Conservation (phyloP, 2,329 filamentous ascomycete species). For the Alternaria dauci region DNA sequence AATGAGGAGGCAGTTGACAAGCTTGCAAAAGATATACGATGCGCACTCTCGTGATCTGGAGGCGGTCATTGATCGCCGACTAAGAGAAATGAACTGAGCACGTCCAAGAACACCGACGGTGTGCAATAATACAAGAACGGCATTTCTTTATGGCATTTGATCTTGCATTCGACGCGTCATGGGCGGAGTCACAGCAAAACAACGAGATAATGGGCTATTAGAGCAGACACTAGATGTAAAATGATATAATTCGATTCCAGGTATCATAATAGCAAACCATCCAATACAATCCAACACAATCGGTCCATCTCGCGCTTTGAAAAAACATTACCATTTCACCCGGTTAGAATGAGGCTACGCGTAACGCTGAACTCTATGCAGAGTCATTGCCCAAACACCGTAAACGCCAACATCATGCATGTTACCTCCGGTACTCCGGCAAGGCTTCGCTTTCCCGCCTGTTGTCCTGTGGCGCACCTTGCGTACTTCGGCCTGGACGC, state of each 20-base stretch:
- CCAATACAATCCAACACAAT: neutral
- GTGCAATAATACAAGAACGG: neutral
- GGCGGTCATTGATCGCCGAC: conserved; percentile 26
- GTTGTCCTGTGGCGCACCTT: conserved; percentile 7
- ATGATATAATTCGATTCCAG: neutral
- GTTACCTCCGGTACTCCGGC: conserved; percentile 43
- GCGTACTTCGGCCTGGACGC: conserved; percentile 26
- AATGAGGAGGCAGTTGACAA: conserved; percentile 29
- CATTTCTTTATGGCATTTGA: neutral
- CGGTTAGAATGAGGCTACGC: neutral
- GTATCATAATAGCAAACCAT: neutral
- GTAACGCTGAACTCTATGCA: conserved; percentile 6
- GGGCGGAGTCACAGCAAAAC: neutral
- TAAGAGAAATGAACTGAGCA: conserved; percentile 33
- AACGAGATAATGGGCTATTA: neutral
- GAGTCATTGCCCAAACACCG: neutral
- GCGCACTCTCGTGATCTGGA: conserved; percentile 35
- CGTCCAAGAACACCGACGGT: neutral
- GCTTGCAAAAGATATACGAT: conserved; percentile 29
- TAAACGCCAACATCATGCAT: conserved; percentile 9
- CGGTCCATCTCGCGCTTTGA: neutral
- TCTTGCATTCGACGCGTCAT: neutral
- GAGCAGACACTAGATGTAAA: neutral
- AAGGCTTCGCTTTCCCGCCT: conserved; percentile 37
- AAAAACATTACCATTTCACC: neutral